Conservation (phyloP, 257 asterid species). For the Ligustrum vulgare region DNA sequence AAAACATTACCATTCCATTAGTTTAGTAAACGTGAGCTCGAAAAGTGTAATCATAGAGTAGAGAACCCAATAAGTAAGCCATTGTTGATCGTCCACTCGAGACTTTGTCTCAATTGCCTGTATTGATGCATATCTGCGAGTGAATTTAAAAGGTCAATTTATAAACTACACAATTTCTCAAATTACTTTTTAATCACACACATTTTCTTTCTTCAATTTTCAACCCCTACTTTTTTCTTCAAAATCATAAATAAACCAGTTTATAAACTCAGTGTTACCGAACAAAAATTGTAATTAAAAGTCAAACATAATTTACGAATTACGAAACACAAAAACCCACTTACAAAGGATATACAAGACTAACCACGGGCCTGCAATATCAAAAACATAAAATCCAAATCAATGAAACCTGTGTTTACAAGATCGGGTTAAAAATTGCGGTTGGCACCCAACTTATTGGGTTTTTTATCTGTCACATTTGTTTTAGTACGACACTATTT, state of each 20-base stretch:
- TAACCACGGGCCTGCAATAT: constrained; percentile 88
- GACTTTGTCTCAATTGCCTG: constrained; percentile 93
- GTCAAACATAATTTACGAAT: neutral
- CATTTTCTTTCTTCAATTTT: too few relatives aligned
- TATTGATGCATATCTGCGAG: constrained; percentile 84
- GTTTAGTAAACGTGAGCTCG: constrained; percentile 87
- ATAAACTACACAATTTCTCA: too few relatives aligned
- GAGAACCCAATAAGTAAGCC: constrained; percentile 98
- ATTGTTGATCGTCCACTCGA: constrained; percentile 90
- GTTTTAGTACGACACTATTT: too few relatives aligned
- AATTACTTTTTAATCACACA: too few relatives aligned
- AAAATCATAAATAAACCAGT: too few relatives aligned
- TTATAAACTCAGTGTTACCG: too few relatives aligned
- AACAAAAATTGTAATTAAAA: neutral
- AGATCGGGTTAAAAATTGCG: neutral
- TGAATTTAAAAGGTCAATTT: constrained; percentile 10
- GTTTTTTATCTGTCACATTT: too few relatives aligned
- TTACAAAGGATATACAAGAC: constrained; percentile 91
- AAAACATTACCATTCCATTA: constrained; percentile 64
- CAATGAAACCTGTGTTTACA: constrained; percentile 5
- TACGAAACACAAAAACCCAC: constrained; percentile 27
- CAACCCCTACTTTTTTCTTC: too few relatives aligned
- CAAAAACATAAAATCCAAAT: constrained; percentile 18
- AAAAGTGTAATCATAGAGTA: constrained; percentile 96
- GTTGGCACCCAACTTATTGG: too few relatives aligned